A percentile compares a stretch with the other conserved stretches of the same genome.
These are phyloP conservation scores for Talaromyces atroroseus DNA, from an alignment of 2,329 filamentous ascomycete genomes.

Conservation along the genomic window DNA sequence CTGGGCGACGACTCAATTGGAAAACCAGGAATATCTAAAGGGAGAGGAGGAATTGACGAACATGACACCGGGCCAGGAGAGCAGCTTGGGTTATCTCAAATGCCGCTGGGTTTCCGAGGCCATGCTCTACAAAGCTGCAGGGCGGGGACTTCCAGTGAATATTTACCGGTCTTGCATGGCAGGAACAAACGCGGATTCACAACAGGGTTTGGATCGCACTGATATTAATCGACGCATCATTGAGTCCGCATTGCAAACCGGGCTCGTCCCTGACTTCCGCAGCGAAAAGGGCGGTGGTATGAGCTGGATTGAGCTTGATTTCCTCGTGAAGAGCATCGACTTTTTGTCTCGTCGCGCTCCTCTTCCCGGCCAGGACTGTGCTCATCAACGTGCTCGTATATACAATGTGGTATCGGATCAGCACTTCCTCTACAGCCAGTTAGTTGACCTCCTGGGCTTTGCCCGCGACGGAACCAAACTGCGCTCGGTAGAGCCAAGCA, in stretches of 20 bases:
- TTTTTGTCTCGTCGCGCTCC: not conserved
- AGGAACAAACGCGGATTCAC: not conserved
- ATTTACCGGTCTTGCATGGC: constrained; percentile 6
- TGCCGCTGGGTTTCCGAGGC: constrained; percentile 6
- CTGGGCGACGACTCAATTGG: not conserved
- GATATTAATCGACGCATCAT: constrained; percentile 6
- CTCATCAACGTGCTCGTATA: not conserved
- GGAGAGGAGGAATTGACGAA: constrained; percentile 3
- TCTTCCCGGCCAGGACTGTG: not conserved
- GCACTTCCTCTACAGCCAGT: constrained; percentile 1
- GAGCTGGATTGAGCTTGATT: constrained; percentile 3
- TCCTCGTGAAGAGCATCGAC: not conserved
- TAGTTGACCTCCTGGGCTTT: not conserved
- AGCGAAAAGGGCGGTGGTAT: constrained; percentile 3
- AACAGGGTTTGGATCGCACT: not conserved
- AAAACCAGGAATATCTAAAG: not conserved
- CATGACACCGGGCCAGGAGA: constrained; percentile 3
- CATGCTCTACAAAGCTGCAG: not conserved
- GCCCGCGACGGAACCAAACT: not conserved
- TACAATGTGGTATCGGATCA: not conserved
- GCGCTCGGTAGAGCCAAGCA: not conserved
- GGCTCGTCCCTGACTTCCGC: constrained; percentile 5
- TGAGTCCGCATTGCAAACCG: not conserved
- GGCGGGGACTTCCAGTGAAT: constrained; percentile 1
- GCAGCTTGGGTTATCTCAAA: constrained; percentile 4